phyloP scores from a whole-genome alignment of 331 rosid species.

The Quercus tomentella region DNA sequence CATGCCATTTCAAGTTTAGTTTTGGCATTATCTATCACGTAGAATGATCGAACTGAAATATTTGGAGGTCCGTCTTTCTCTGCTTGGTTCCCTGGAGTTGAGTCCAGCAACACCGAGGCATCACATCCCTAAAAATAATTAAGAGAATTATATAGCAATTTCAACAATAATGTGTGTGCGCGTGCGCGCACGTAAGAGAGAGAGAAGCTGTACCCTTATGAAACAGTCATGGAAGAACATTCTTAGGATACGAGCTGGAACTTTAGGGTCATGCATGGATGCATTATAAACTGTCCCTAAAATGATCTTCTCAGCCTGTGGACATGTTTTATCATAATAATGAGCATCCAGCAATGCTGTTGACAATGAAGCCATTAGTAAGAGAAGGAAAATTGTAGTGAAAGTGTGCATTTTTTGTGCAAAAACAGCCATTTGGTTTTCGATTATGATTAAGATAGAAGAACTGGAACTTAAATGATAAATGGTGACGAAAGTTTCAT shows the following conservation, averaged over 20 bases:
- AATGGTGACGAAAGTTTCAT: background rate
- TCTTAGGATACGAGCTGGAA: constrained; percentile 75
- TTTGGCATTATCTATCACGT: constrained; percentile 69
- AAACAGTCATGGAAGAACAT: constrained; percentile 93
- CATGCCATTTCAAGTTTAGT: constrained; percentile 68
- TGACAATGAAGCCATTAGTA: constrained; percentile 30
- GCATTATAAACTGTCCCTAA: constrained; percentile 52
- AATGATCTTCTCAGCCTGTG: constrained; percentile 57
- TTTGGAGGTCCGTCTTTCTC: constrained; percentile 91
- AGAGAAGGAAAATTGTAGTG: constrained; percentile 22
- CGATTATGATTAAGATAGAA: background rate
- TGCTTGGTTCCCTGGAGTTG: constrained; percentile 51
- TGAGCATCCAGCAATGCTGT: constrained; percentile 40
- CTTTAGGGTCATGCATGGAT: constrained; percentile 62
- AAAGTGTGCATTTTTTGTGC: constrained; percentile 15
- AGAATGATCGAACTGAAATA: constrained; percentile 56
- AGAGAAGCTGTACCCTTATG: constrained; percentile 55
- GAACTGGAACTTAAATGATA: background rate
- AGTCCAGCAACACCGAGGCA: constrained; percentile 72
- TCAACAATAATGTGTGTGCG: background rate
- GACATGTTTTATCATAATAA: constrained; percentile 60
- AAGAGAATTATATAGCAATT: background rate
- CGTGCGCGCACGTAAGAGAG: background rate
- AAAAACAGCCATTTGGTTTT: constrained; percentile 35
- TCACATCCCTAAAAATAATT: constrained; percentile 64